Conservation (phyloP, 2,329 filamentous ascomycete genomes). For the Penicillium hesseltinei region DNA sequence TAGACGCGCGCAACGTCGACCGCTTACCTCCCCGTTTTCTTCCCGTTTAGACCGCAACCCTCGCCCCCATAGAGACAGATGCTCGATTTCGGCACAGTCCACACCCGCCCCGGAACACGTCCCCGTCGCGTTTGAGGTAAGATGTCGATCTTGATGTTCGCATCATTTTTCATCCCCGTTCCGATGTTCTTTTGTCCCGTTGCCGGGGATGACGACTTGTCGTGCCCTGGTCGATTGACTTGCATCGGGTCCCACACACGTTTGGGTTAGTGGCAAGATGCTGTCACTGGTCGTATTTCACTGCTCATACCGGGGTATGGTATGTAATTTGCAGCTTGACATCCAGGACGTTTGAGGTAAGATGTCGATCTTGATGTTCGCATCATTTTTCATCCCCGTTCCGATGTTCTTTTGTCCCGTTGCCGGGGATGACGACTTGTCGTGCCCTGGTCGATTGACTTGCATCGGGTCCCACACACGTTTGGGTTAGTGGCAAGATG, state of each 20-base stretch:
- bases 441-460: background rate
- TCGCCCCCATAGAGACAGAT: background rate
- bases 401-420: background rate
- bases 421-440: background rate
- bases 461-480: background rate
- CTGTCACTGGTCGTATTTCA: background rate
- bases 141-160: background rate
- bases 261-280: background rate
- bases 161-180: background rate
- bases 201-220: background rate
- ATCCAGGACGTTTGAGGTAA: background rate
- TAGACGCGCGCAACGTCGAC: background rate
- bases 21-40: background rate
- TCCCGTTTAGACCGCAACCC: background rate
- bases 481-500: background rate
- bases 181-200: background rate
- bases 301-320: background rate
- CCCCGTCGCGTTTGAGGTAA: background rate
- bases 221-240: background rate
- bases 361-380: background rate
- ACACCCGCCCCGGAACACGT: background rate
- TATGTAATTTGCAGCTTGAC: background rate
- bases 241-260: background rate
- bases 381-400: background rate
- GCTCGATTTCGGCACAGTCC: background rate